A percentile compares a stretch with the other conserved stretches of the same genome.
Evolutionary conservation across 169 alveolate species (phyloP).

Genomic region (Plasmodium billcollinsi): DNA sequence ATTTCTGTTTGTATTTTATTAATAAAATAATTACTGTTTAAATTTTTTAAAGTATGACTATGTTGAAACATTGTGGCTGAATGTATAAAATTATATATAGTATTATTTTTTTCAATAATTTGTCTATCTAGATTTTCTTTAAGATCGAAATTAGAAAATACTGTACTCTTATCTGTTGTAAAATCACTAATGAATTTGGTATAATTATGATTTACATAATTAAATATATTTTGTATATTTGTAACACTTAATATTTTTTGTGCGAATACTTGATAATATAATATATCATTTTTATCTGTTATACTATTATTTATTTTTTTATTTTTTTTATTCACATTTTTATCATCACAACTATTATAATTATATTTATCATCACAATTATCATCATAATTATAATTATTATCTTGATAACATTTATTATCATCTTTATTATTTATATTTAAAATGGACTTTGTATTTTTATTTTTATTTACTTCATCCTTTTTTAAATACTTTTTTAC

Average conservation of each 20-base stretch:
- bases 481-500: too few species aligned
- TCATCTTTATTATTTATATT: too few species aligned
- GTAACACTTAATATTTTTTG: slow-evolving; percentile 32
- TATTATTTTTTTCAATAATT: slow-evolving; percentile 39
- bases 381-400: too few species aligned
- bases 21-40: slow-evolving; percentile 49
- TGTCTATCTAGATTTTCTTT: slow-evolving; percentile 68
- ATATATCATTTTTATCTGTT: neutral
- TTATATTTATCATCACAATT: too few species aligned
- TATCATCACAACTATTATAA: neutral
- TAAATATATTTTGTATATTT: slow-evolving; percentile 53
- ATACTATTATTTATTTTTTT: neutral
- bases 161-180: slow-evolving; percentile 59
- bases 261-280: slow-evolving; percentile 12
- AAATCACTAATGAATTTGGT: slow-evolving; percentile 53
- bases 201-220: slow-evolving; percentile 48
- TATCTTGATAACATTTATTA: neutral
- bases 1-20: slow-evolving; percentile 60
- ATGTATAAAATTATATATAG: slow-evolving; percentile 59
- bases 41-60: slow-evolving; percentile 30
- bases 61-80: slow-evolving; percentile 72
- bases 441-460: too few species aligned
- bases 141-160: slow-evolving; percentile 41
- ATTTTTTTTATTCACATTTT: neutral
- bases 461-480: too few species aligned